phyloP scores from a whole-genome alignment of 192 early-diverging fungal species.

The Thamnidium elegans region DNA sequence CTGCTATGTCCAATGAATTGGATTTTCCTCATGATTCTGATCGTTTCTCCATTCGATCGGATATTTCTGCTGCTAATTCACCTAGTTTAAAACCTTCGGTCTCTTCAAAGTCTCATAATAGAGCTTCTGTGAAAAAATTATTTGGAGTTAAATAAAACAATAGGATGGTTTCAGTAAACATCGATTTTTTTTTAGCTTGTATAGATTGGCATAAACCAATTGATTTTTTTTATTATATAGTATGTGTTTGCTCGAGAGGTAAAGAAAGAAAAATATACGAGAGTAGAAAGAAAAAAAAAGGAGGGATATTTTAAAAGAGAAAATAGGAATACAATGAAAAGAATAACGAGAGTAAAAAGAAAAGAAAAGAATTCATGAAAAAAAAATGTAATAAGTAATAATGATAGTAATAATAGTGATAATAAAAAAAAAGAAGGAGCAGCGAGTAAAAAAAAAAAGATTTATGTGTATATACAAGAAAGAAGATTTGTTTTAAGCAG shows the following conservation, averaged over 20 bases:
- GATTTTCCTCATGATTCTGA: slow-evolving; percentile 31
- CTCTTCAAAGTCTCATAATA: too few species aligned
- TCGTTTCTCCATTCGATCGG: slow-evolving; percentile 27
- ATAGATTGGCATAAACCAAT: too few species aligned
- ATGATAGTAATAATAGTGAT: background rate
- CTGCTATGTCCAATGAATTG: slow-evolving; percentile 6
- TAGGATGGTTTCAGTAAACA: slow-evolving; percentile 15
- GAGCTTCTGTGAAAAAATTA: too few species aligned
- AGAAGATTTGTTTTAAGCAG: background rate
- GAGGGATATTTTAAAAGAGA: background rate
- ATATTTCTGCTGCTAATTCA: too few species aligned
- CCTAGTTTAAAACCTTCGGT: too few species aligned
- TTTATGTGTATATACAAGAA: slow-evolving; percentile 9
- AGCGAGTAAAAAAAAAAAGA: background rate
- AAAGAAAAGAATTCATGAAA: background rate
- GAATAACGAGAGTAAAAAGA: background rate
- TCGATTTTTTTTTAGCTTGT: background rate
- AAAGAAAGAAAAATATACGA: background rate
- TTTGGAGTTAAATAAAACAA: background rate
- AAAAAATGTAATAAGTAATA: background rate
- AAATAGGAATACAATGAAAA: background rate
- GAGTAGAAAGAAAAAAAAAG: background rate
- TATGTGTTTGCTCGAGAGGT: background rate
- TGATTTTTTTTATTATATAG: too few species aligned
- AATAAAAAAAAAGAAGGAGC: too few species aligned